These are phyloP conservation scores for Pisolithus marmoratus DNA, from an alignment of 768 basidiomycete genomes.

Conservation along the genomic window DNA sequence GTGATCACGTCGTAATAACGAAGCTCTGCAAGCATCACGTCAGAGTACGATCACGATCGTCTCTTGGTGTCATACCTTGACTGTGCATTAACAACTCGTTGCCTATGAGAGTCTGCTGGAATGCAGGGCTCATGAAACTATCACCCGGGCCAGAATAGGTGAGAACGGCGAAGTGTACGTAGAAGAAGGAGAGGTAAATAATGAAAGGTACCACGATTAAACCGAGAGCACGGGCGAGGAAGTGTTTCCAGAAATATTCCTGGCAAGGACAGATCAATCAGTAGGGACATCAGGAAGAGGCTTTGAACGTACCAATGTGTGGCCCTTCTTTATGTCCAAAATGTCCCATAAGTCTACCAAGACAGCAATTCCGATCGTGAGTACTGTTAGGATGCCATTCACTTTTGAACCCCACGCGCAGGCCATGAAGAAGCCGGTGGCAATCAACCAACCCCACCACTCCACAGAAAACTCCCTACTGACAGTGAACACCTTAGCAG, in stretches of 20 bases:
- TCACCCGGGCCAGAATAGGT: constrained; percentile 89
- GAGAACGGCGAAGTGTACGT: constrained; percentile 86
- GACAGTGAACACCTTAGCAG: constrained; percentile 3
- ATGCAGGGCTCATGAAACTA: constrained; percentile 94
- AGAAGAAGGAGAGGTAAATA: constrained; percentile 94
- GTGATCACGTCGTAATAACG: constrained; percentile 88
- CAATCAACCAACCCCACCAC: constrained; percentile 94
- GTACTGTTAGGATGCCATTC: constrained; percentile 89
- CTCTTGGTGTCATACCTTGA: constrained; percentile 54
- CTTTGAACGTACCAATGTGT: constrained; percentile 56
- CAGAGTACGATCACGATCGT: background rate
- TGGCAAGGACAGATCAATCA: constrained; percentile 24
- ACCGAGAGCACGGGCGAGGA: constrained; percentile 75
- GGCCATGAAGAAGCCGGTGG: constrained; percentile 91
- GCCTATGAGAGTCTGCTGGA: constrained; percentile 91
- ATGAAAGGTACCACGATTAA: constrained; percentile 85
- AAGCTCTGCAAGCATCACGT: constrained; percentile 57
- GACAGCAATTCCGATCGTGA: constrained; percentile 86
- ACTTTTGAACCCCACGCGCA: constrained; percentile 98
- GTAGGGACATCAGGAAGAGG: background rate
- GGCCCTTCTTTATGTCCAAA: constrained; percentile 75
- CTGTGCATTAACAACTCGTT: constrained; percentile 91
- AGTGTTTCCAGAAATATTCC: constrained; percentile 90
- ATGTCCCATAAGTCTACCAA: constrained; percentile 93
- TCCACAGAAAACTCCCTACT: constrained; percentile 75